A percentile compares a stretch with the other conserved stretches of the same genome.
phyloP scores from a whole-genome alignment of 495 filamentous ascomycete species.

The Recurvomyces mirabilis region DNA sequence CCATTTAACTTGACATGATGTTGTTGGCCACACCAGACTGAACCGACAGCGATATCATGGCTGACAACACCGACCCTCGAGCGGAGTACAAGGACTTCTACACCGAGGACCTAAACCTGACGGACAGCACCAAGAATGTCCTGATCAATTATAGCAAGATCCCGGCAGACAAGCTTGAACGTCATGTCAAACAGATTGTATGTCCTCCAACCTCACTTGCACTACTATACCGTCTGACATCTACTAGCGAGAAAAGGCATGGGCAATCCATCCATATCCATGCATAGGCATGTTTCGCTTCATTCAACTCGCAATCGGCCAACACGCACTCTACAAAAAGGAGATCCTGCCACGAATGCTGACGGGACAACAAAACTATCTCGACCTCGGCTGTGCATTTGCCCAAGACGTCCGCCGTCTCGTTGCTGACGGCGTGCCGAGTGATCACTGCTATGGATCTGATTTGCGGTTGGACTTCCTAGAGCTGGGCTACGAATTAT shows the following conservation, averaged over 20 bases:
- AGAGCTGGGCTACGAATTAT: constrained; percentile 40
- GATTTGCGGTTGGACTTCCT: constrained; percentile 36
- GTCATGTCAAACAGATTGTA: constrained; percentile 17
- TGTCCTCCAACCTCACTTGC: background rate
- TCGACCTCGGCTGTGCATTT: constrained; percentile 25
- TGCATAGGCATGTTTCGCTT: constrained; percentile 24
- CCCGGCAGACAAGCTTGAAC: constrained; percentile 9
- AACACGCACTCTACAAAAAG: constrained; percentile 8
- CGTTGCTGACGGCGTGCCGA: constrained; percentile 22
- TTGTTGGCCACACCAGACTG: too few species aligned
- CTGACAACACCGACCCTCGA: too few species aligned
- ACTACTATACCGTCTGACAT: background rate
- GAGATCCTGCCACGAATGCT: constrained; percentile 18
- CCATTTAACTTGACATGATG: too few species aligned
- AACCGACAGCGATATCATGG: too few species aligned
- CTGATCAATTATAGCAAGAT: constrained; percentile 18
- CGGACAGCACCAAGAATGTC: constrained; percentile 1
- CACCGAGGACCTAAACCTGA: constrained; percentile 2
- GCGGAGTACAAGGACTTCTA: constrained; percentile 8
- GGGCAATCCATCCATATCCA: constrained; percentile 15
- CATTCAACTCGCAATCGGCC: constrained; percentile 17
- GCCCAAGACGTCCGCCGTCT: constrained; percentile 22
- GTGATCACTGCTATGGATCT: constrained; percentile 30
- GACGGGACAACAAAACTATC: constrained; percentile 18
- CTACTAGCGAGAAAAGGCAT: constrained; percentile 17